Conservation (phyloP, 768 basidiomycete species). For the Leccinum broughii region DNA sequence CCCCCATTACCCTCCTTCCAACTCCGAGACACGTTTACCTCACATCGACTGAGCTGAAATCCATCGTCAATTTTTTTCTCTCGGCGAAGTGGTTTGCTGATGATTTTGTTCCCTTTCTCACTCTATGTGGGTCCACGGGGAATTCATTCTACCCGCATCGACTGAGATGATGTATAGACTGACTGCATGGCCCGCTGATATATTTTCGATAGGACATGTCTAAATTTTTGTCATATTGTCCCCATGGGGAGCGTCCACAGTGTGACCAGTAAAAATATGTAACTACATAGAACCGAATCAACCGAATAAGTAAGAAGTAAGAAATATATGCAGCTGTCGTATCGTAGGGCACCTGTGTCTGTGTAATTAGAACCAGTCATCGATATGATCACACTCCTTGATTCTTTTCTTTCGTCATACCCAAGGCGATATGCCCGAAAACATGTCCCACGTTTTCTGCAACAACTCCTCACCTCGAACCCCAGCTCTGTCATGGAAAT, state of each 20-base stretch:
- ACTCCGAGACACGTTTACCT: not conserved
- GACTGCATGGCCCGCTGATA: not conserved
- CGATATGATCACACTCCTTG: not conserved
- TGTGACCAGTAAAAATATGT: not conserved
- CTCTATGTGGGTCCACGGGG: not conserved
- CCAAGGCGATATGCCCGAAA: constrained; percentile 13
- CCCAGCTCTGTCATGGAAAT: constrained; percentile 21
- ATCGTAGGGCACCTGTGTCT: not conserved
- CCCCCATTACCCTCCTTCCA: not conserved
- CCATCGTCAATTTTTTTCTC: not conserved
- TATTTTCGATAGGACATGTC: not conserved
- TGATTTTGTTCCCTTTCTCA: not conserved
- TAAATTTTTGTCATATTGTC: not conserved
- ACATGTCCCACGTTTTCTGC: constrained; percentile 18
- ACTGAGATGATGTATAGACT: not conserved
- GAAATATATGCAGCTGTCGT: not conserved
- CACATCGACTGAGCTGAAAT: not conserved
- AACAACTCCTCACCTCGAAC: constrained; percentile 20
- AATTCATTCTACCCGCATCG: not conserved
- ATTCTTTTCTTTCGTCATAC: not conserved
- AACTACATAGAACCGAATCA: not conserved
- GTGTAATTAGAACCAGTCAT: not conserved
- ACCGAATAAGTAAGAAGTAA: not conserved
- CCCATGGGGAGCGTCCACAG: not conserved
- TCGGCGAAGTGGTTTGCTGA: not conserved